Evolutionary conservation across 1,284 basidiomycete genomes (phyloP).

Genomic region (Leccinum fuscescens): DNA sequence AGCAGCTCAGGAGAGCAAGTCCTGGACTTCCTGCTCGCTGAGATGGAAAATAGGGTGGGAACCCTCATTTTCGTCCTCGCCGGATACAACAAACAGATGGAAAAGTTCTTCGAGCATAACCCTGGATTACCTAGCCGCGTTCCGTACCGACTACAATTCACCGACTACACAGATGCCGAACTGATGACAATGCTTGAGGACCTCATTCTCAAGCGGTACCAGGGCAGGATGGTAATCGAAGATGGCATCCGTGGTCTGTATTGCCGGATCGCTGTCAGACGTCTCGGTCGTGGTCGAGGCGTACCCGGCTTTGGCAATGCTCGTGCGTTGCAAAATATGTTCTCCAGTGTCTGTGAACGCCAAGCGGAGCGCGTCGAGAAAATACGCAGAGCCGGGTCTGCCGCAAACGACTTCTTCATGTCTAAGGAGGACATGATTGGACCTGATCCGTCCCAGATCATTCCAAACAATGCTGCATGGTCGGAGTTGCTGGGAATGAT

Average conservation of each 20-base stretch:
- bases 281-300: constrained; percentile 55
- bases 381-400: constrained; percentile 38
- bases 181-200: constrained; percentile 52
- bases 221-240: constrained; percentile 51
- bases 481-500: constrained; percentile 48
- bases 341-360: constrained; percentile 44
- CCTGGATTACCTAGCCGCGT: constrained; percentile 63
- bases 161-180: constrained; percentile 56
- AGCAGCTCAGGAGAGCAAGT: constrained; percentile 49
- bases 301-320: constrained; percentile 64
- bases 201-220: constrained; percentile 44
- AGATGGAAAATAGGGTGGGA: constrained; percentile 67
- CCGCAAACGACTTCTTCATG: constrained; percentile 50
- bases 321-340: constrained; percentile 52
- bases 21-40: constrained; percentile 62
- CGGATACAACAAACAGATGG: constrained; percentile 68
- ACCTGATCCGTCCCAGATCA: constrained; percentile 52
- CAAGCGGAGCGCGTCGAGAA: constrained; percentile 49
- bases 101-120: constrained; percentile 70
- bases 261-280: constrained; percentile 49
- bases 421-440: constrained; percentile 58
- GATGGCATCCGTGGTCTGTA: constrained; percentile 55
- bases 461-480: constrained; percentile 47
- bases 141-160: constrained; percentile 54
- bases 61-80: constrained; percentile 64